Conservation (phyloP, 73 alveolate genomes). For the Urostyla sp. region DNA sequence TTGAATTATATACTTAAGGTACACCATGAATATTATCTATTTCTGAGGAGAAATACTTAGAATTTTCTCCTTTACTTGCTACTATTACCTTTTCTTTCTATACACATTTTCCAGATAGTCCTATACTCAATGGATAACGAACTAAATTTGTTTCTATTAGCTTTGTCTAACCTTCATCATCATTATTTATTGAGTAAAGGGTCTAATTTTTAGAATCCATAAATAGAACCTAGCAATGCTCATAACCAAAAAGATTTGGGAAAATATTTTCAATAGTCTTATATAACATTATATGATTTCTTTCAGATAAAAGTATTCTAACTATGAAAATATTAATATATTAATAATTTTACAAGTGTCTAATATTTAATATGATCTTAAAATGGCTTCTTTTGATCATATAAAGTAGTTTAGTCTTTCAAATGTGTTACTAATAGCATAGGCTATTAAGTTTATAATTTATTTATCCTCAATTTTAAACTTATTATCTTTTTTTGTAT, state of each 20-base stretch:
- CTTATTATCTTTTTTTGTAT: too few species aligned
- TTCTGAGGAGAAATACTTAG: not conserved
- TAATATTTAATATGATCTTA: conserved; percentile 2
- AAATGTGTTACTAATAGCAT: not conserved
- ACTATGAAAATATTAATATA: not conserved
- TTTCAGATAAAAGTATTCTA: conserved; percentile 15
- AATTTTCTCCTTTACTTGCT: not conserved
- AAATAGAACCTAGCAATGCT: conserved; percentile 11
- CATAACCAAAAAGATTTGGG: conserved; percentile 8
- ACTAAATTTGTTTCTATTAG: not conserved
- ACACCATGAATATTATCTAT: conserved; percentile 20
- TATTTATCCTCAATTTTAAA: not conserved
- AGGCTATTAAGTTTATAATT: not conserved
- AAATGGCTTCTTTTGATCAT: not conserved
- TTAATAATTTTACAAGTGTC: conserved; percentile 28
- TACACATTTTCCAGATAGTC: conserved; percentile 3
- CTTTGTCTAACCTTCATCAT: not conserved
- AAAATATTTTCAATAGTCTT: conserved; percentile 3
- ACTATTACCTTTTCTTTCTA: not conserved
- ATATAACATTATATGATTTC: conserved; percentile 15
- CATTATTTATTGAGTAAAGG: not conserved
- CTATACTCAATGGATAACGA: conserved; percentile 13
- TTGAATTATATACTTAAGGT: not conserved
- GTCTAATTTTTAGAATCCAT: conserved; percentile 11
- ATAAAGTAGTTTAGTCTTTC: conserved; percentile 5